Base-by-base conservation (phyloP, 2,329 filamentous ascomycete genomes). In the Exophiala oligosperma region DNA sequence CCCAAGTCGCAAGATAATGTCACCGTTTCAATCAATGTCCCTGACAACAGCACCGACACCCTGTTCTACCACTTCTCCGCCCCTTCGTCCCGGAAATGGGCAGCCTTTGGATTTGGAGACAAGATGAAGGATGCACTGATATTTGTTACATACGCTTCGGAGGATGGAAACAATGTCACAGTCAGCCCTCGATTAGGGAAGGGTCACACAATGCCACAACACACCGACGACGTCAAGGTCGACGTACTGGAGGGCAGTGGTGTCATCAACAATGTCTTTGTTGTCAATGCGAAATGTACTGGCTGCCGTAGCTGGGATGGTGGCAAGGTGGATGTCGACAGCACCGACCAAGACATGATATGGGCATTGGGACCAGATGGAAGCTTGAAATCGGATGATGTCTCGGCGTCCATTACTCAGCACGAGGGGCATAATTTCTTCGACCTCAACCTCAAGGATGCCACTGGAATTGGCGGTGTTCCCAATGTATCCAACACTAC, bases 381-480 rank as follows among this genome's bases (percentile, higher is more conserved):
- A 40, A 65, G 69, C 14, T 56, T 73, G 23, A 68, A 70, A 23
- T 80, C 75, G 54, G 72, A 84, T 63, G 72, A 73, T 37, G 52
- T 66, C 1, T 70, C 71, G 9, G 80, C 79, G 0, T 71, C 72
- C 9, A 74, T 86, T 54, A 77, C 77, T 66, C 77, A 79, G 43
- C 85, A 87, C 68, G 68, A 72, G 43, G 75, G 74, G 46, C 83
- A 81, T 63, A 84, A 84, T 46, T 69, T 70, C 5, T 87, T 87
- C 68, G 74, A 71, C 1, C 78, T 87, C 69, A 78, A 87, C 67
- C 74, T 87, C 70, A 73, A 73, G 24, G 74, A 74, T 43, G 84
- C 84, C 0, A 75, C 78, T 3, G 81, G 81, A 2, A 54, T 67
- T 1, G 72, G 69, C 3, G 77, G 76, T 3, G 71, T 79, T 1